Evolutionary conservation across 768 basidiomycete genomes (phyloP).

Genomic region (Lentinus tigrinus): DNA sequence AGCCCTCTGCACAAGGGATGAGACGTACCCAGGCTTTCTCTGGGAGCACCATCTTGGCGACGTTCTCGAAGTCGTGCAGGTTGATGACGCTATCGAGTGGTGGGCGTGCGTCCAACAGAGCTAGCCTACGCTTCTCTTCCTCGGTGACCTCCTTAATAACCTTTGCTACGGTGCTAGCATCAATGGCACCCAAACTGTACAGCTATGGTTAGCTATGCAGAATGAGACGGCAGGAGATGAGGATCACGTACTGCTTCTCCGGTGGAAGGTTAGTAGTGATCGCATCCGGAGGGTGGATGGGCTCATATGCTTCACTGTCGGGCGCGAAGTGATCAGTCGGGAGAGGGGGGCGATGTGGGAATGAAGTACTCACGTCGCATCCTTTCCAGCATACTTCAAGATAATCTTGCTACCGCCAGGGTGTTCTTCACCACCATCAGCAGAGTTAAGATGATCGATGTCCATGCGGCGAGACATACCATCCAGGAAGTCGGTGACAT

Average conservation of each 20-base stretch:
- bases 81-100: slow-evolving; percentile 79
- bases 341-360: background rate
- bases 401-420: slow-evolving; percentile 40
- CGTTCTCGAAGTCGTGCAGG: slow-evolving; percentile 95
- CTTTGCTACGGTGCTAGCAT: slow-evolving; percentile 63
- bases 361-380: slow-evolving; percentile 37
- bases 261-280: slow-evolving; percentile 75
- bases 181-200: slow-evolving; percentile 62
- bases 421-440: slow-evolving; percentile 9
- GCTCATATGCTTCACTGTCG: slow-evolving; percentile 65
- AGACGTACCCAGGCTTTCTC: slow-evolving; percentile 74
- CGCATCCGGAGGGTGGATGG: slow-evolving; percentile 85
- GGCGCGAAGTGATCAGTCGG: background rate
- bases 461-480: slow-evolving; percentile 15
- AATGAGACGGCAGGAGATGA: no score
- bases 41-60: slow-evolving; percentile 78
- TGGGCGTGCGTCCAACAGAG: slow-evolving; percentile 62
- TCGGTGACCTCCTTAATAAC: slow-evolving; percentile 61
- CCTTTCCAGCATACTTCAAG: slow-evolving; percentile 55
- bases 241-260: slow-evolving; percentile 63
- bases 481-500: slow-evolving; percentile 38
- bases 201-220: background rate
- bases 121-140: slow-evolving; percentile 68
- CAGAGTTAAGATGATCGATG: background rate
- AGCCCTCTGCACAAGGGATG: background rate